A percentile compares a stretch with the other conserved stretches of the same genome.
Conservation (phyloP, 2,329 filamentous ascomycete species). For the Ramularia endophylla region DNA sequence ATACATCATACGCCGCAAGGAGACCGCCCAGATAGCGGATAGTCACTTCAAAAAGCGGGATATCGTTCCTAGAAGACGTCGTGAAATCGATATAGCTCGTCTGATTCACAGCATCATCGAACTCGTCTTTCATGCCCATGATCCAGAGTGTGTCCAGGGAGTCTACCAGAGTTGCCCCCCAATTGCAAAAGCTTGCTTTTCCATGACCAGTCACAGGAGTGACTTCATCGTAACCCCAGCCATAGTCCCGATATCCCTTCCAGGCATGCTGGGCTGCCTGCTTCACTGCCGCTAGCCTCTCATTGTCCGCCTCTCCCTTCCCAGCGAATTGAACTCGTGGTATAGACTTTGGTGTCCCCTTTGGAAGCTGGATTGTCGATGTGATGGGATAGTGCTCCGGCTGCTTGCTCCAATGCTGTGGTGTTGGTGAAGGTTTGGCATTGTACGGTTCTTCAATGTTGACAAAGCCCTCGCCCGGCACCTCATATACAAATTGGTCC, state of each 20-base stretch:
- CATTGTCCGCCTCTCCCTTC: slow-evolving; percentile 52
- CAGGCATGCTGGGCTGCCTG: slow-evolving; percentile 72
- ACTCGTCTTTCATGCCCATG: slow-evolving; percentile 72
- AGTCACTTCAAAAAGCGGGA: slow-evolving; percentile 88
- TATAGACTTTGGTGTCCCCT: slow-evolving; percentile 61
- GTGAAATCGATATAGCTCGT: slow-evolving; percentile 79
- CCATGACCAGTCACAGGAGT: slow-evolving; percentile 61
- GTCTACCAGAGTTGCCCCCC: slow-evolving; percentile 84
- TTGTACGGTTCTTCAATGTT: not conserved
- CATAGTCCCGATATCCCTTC: slow-evolving; percentile 71
- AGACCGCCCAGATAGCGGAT: slow-evolving; percentile 89
- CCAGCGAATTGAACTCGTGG: slow-evolving; percentile 74
- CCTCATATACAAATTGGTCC: not conserved
- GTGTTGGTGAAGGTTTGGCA: not conserved
- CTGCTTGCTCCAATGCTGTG: slow-evolving; percentile 64
- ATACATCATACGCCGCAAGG: slow-evolving; percentile 80
- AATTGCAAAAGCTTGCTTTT: slow-evolving; percentile 82
- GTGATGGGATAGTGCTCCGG: slow-evolving; percentile 66
- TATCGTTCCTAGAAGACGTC: slow-evolving; percentile 57
- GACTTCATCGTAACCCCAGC: slow-evolving; percentile 84
- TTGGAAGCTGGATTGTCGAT: slow-evolving; percentile 70
- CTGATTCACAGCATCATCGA: slow-evolving; percentile 67
- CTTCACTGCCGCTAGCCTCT: slow-evolving; percentile 62
- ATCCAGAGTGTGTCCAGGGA: slow-evolving; percentile 80
- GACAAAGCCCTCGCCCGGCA: too few species aligned